Evolutionary conservation across 1,284 basidiomycete species (phyloP).

Genomic region (Cryptococcus sp.): DNA sequence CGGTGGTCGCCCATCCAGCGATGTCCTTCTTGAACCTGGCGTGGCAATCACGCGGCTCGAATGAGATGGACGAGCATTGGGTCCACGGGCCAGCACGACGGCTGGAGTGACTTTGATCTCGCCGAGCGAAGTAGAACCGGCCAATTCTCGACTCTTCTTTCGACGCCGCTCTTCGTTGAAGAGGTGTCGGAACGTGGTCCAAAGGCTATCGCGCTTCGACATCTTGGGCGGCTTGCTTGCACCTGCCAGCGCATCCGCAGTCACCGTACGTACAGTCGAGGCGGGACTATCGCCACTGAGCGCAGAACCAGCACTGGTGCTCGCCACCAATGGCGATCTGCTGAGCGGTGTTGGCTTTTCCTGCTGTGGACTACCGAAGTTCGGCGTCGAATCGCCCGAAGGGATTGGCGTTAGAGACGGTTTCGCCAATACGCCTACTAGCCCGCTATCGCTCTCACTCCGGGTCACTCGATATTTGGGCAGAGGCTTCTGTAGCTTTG

Average conservation of each 20-base stretch:
- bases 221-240: conserved; percentile 9
- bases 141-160: conserved; percentile 37
- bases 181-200: conserved; percentile 55
- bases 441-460: conserved; percentile 27
- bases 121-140: conserved; percentile 16
- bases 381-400: conserved; percentile 6
- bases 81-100: conserved; percentile 39
- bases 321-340: neutral
- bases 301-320: conserved; percentile 1
- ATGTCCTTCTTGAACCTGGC: conserved; percentile 33
- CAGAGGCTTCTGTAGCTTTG: conserved; percentile 38
- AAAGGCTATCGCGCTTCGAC: conserved; percentile 51
- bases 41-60: conserved; percentile 26
- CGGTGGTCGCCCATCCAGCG: conserved; percentile 39
- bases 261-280: conserved; percentile 3
- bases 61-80: conserved; percentile 31
- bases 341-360: conserved; percentile 2
- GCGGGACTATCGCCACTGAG: neutral
- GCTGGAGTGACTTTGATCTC: conserved; percentile 25
- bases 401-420: conserved; percentile 3
- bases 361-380: conserved; percentile 3
- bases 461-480: conserved; percentile 30
- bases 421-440: neutral
- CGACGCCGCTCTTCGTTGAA: conserved; percentile 55
- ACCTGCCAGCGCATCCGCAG: conserved; percentile 7